Evolutionary conservation across 306 rosid genomes (phyloP), one percentile per base, ranked within the genome.

Genomic region (Lathyrus aphaca): DNA sequence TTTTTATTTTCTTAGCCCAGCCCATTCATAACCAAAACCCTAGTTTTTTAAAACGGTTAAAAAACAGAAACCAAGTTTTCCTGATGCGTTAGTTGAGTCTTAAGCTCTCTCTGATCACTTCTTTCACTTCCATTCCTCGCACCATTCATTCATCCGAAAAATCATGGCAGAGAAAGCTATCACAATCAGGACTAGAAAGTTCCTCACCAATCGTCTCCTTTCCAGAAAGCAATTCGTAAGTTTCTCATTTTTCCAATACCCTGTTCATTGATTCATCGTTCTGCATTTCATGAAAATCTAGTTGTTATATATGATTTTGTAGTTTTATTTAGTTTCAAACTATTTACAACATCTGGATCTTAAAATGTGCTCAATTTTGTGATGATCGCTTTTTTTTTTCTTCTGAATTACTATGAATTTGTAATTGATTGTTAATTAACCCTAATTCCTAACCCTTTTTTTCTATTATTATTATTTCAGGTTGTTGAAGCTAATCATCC

Each of bases 181-280:
- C 1, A 90, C 97, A 6, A 88, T 93, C 45, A 84, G 98, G 16
- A 93, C 98, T 57, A 65, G 96, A 19, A 93, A 93, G 79, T 93
- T 93, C 78, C 88, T 93, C 96, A 90, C 98, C 17, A 93, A 93
- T 78, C 75, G 98, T 50, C 97, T 93, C 14, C 93, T 93, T 35
- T 86, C 98, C 44, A 79, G 97, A 40, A 93, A 93, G 84, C 98
- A 93, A 68, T 93, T 93, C 58, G 98, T 92, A 21, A 79, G 96
- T 83, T 8, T 76, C 11, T 62, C 64, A 1, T 5, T 46, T 4
- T 16, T 23, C 39, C 39, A 23, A 4, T 30, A 19, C 4, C 9
- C 18, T 3, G 44, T 30, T 43, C 16, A 1, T 43, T 12, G 7
- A 43, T 43, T 43, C 6, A 43, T 13, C 7, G 16, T 43, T 43